Conservation (phyloP, 148 eudicot genomes). For the Simmondsia chinensis region DNA sequence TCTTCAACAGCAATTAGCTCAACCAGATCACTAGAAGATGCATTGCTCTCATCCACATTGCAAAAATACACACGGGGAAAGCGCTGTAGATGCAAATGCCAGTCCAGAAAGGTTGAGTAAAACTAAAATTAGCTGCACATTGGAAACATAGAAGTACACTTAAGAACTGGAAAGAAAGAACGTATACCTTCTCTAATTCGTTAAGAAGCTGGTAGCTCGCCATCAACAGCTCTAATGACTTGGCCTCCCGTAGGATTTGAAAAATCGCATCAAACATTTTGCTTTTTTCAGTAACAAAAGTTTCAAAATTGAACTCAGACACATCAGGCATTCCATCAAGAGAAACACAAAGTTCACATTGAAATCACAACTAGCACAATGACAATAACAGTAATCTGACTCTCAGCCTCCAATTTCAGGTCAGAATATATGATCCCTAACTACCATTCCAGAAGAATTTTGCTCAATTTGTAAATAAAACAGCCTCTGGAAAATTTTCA, state of each 20-base stretch:
- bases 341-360: too few relatives aligned
- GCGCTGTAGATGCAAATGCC: slow-evolving; percentile 28
- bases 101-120: neutral
- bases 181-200: slow-evolving; percentile 65
- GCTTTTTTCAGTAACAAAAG: slow-evolving; percentile 16
- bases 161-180: neutral
- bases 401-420: too few relatives aligned
- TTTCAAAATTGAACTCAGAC: neutral
- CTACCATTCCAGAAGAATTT: too few relatives aligned
- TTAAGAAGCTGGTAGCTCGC: slow-evolving; percentile 62
- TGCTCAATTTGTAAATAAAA: too few relatives aligned
- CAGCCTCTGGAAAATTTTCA: too few relatives aligned
- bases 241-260: slow-evolving; percentile 55
- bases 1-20: slow-evolving; percentile 52
- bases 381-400: too few relatives aligned
- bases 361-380: too few relatives aligned
- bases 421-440: too few relatives aligned
- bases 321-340: too few relatives aligned
- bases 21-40: slow-evolving; percentile 12
- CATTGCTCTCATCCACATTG: slow-evolving; percentile 14
- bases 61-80: slow-evolving; percentile 51
- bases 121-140: neutral
- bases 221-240: slow-evolving; percentile 61
- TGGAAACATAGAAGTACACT: slow-evolving; percentile 2
- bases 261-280: slow-evolving; percentile 76